Percentiles rank a stretch among this genome's conserved stretches.
Evolutionary conservation across 2,329 filamentous ascomycete genomes (phyloP).

Genomic region (Arthrobotrys musiformis): DNA sequence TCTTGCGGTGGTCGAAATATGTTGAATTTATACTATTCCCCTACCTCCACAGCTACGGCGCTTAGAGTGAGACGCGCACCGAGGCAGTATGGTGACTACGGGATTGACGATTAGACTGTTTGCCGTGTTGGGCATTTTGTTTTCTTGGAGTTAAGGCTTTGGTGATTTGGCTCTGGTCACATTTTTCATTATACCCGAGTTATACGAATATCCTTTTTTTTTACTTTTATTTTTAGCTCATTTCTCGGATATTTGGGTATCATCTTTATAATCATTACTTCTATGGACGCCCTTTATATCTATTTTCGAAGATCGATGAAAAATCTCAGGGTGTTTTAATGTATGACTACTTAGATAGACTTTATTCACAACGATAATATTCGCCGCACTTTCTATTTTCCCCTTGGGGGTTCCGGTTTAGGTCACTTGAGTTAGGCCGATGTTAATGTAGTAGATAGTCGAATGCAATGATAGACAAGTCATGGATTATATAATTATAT

Average conservation of each 20-base stretch:
- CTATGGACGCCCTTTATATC: not conserved
- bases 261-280: not conserved
- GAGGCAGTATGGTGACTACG: constrained; percentile 31
- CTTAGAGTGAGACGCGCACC: constrained; percentile 3
- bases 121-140: not conserved
- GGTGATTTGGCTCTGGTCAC: not conserved
- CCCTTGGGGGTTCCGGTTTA: no score
- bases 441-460: no score
- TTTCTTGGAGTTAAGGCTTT: constrained; percentile 39
- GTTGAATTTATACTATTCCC: constrained; percentile 61
- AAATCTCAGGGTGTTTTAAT: no score
- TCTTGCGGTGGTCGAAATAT: constrained; percentile 61
- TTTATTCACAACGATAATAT: no score
- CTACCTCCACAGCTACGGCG: constrained; percentile 9
- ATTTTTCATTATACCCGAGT: not conserved
- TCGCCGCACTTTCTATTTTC: no score
- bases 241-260: not conserved
- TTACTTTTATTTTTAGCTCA: not conserved
- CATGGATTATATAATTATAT: no score
- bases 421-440: no score
- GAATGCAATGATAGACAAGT: no score
- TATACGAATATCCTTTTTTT: not conserved
- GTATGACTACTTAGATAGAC: no score
- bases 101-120: not conserved
- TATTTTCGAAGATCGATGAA: no score